Evolutionary conservation across 805 yeast species (phyloP).

Genomic region (Priceomyces medius): DNA sequence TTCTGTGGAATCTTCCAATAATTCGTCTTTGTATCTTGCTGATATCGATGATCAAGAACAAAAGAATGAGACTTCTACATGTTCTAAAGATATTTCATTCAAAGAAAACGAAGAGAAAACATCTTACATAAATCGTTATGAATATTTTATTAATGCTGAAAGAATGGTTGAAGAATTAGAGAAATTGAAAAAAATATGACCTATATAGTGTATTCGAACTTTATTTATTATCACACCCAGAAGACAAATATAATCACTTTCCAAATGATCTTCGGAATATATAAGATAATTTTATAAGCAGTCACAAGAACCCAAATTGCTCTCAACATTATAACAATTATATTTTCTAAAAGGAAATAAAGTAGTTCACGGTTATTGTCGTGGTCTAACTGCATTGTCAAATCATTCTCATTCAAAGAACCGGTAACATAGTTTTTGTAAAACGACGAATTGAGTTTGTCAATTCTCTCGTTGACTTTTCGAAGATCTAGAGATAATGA

Average conservation of each 20-base stretch:
- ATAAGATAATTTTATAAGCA: constrained; percentile 36
- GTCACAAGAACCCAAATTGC: constrained; percentile 58
- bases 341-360: constrained; percentile 49
- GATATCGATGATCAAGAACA: constrained; percentile 4
- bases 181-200: constrained; percentile 12
- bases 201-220: background rate
- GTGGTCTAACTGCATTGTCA: constrained; percentile 16
- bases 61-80: constrained; percentile 10
- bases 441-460: constrained; percentile 38
- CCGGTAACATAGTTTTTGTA: constrained; percentile 23
- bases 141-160: constrained; percentile 23
- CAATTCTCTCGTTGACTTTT: constrained; percentile 49
- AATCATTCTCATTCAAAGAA: constrained; percentile 11
- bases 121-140: constrained; percentile 9
- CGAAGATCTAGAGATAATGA: constrained; percentile 63
- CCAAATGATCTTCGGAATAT: constrained; percentile 21
- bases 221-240: background rate
- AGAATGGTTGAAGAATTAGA: constrained; percentile 20
- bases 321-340: constrained; percentile 52
- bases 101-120: background rate
- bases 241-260: constrained; percentile 13
- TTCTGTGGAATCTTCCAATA: constrained; percentile 7
- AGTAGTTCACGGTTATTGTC: constrained; percentile 24
- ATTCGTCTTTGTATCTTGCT: background rate
- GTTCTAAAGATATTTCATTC: background rate